phyloP scores from a whole-genome alignment of 768 basidiomycete genomes.

The Boletellus ananas region DNA sequence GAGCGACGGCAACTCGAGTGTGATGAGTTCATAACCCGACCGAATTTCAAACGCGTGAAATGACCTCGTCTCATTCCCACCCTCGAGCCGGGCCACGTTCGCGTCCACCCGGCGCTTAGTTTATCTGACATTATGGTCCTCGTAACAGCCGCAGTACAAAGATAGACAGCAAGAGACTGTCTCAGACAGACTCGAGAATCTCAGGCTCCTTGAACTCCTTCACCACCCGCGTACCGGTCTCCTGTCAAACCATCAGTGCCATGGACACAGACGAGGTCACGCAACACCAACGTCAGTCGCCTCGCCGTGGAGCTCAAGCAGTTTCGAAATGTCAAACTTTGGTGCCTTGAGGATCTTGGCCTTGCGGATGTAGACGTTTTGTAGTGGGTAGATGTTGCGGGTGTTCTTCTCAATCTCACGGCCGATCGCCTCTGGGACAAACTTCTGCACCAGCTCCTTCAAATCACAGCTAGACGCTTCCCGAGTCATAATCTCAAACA shows the following conservation, averaged over 20 bases:
- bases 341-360: slow-evolving; percentile 99
- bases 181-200: slow-evolving; percentile 87
- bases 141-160: slow-evolving; percentile 34
- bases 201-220: slow-evolving; percentile 99
- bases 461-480: slow-evolving; percentile 94
- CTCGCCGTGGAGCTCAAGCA: slow-evolving; percentile 96
- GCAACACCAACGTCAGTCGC: slow-evolving; percentile 72
- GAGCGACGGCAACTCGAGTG: neutral
- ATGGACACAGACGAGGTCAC: neutral
- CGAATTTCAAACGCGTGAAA: too few species aligned
- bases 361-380: slow-evolving; percentile 99
- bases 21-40: too few species aligned
- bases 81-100: neutral
- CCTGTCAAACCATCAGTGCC: slow-evolving; percentile 43
- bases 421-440: slow-evolving; percentile 97
- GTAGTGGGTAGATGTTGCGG: slow-evolving; percentile 95
- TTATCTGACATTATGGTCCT: neutral
- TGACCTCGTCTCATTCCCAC: neutral
- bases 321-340: slow-evolving; percentile 92
- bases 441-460: slow-evolving; percentile 98
- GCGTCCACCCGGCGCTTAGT: slow-evolving; percentile 6
- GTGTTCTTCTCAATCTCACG: slow-evolving; percentile 99
- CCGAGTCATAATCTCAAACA: slow-evolving; percentile 98
- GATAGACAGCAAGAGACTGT: slow-evolving; percentile 30
- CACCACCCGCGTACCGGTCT: slow-evolving; percentile 89